Evolutionary conservation across 2,329 filamentous ascomycete genomes (phyloP), one percentile per base, ranked within the genome.

Genomic region (Monosporascus sp.): DNA sequence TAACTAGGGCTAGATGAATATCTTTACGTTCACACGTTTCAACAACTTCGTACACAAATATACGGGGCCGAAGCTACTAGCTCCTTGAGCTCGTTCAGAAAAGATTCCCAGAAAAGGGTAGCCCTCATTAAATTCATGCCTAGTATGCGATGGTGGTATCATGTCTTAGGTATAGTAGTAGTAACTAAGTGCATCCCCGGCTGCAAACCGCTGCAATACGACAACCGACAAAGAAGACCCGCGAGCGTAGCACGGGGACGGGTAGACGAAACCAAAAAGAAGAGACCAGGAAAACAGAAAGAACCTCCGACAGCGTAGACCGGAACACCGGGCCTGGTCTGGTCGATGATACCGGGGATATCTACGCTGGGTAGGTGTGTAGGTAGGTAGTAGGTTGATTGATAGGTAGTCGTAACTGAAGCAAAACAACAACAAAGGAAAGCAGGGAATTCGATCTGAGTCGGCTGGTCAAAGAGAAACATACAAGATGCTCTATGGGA

Each of bases 91-190:
- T 14, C 31, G 9, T 8, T 14, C 11, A 9, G 31, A 14, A 35
- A 35, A 11, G 31, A 35, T 35, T 11, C 11, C 31, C 14, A 14
- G 31, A 6, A 31, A 31, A 35, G 5, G 31, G 31, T 35, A 35
- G 31, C 11, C 31, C 51, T 64, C 58, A 56, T 67, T 58, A 58
- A 63, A 65, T 66, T 65, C 64, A 65, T 65, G 62, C 63, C 59
- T 60, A 59, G 56, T 66, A 66, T 67, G 63, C 64, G 63, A 66
- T 66, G 60, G 62, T 67, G 65, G 65, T 68, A 68, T 68, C 65
- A 67, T 67, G 62, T 63, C 63, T 66, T 63, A 58, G 57, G 58
- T 57, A 60, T 58, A 63, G 55, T 60, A 63, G 31, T 35, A 35
- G 31, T 35, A 60, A 62, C 58, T 55, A 62, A 27, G 24, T 38